Base-by-base conservation (phyloP, 176 grass and related monocot species). In the Luzula sylvatica region DNA sequence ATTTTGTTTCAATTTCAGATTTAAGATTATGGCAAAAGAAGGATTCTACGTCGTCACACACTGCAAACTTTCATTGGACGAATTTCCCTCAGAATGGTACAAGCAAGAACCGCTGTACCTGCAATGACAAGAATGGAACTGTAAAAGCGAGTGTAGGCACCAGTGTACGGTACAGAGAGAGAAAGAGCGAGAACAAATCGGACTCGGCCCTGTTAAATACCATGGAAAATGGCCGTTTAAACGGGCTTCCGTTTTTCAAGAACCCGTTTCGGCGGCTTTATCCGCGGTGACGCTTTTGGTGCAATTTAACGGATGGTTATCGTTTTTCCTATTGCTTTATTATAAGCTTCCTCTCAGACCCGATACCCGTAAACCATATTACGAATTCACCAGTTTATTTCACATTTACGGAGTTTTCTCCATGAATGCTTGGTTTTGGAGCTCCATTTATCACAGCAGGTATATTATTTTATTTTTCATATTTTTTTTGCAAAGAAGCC, bases 351-450 rank as follows among this genome's bases (percentile, higher is more conserved):
- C 81, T 58, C 68, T 80, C 55, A 86, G 65, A 49, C 86, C 86
- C 1, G 71, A 82, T 50, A 87, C 61, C 64, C 71, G 65, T 0
- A 80, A 52, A 41, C 82, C 93, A 8, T 98, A 80, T 56, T 98
- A 98, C 20, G 93, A 98, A 12, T 98, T 83, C 26, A 92, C 93
- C 56, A 60, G 86, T 24, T 42, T 92, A 4, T 92, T 81, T 81
- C 93, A 98, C 48, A 75, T 98, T 22, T 87, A 87, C 40, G 81
- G 81, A 18, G 66, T 92, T 27, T 67, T 92, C 54, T 61, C 86
- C 26, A 83, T 92, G 86, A 92, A 92, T 86, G 80, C 86, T 0
- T 92, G 93, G 93, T 92, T 87, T 51, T 98, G 86, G 93, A 73
- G 78, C 70, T 75, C 78, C 65, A 98, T 98, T 71, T 90, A 83